Conservation (phyloP, 1,139 yeast genomes). For the Magnusiomyces suaveolens region DNA sequence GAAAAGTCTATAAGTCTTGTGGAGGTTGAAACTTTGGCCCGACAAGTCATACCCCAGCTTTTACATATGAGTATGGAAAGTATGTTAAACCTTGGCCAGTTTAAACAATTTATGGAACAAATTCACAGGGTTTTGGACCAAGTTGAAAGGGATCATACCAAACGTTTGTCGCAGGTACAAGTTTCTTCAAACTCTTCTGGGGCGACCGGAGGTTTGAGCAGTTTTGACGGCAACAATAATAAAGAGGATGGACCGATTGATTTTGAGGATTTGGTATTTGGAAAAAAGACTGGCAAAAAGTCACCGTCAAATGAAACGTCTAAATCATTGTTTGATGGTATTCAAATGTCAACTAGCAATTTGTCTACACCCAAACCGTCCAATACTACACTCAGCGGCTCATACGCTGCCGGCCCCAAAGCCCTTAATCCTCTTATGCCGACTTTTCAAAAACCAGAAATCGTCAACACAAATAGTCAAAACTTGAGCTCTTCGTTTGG, state of each 20-base stretch:
- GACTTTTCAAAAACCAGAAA: not conserved
- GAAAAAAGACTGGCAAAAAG: constrained; percentile 9
- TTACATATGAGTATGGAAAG: constrained; percentile 42
- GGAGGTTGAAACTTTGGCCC: constrained; percentile 38
- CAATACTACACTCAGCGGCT: not conserved
- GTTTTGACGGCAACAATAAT: not conserved
- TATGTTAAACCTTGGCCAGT: constrained; percentile 37
- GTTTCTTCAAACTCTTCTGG: constrained; percentile 5
- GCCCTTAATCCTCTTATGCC: not conserved
- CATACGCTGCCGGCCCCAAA: constrained; percentile 1
- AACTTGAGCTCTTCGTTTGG: constrained; percentile 9
- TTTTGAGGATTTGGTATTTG: constrained; percentile 14
- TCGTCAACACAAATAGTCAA: not conserved
- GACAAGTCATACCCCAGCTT: constrained; percentile 41
- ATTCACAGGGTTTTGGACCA: constrained; percentile 28
- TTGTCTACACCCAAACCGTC: not conserved
- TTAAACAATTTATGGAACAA: constrained; percentile 31
- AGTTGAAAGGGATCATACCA: constrained; percentile 23
- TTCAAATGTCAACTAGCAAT: not conserved
- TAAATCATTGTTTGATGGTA: not conserved
- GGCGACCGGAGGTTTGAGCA: not conserved
- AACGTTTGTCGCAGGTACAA: constrained; percentile 18
- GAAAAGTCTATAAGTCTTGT: constrained; percentile 32
- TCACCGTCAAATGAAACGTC: not conserved
- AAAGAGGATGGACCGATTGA: not conserved